Conservation (phyloP, 495 filamentous ascomycete genomes). For the Xanthoparmelia taractica region DNA sequence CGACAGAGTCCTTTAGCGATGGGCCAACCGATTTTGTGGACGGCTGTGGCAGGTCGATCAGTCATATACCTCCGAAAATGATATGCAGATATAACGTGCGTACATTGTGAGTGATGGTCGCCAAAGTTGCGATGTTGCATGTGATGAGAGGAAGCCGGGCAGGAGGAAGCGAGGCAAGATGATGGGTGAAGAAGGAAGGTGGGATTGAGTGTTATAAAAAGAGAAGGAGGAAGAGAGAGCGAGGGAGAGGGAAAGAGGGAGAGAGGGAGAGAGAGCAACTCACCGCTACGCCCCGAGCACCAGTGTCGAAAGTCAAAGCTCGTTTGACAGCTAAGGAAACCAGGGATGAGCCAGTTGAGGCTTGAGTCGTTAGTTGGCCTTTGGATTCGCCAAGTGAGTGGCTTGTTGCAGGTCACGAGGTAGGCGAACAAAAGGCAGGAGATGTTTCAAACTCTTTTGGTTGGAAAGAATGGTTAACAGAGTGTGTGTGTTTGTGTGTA, state of each 20-base stretch:
- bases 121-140: not conserved
- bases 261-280: not conserved
- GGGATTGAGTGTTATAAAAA: not conserved
- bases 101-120: not conserved
- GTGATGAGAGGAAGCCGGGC: not conserved
- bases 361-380: constrained; percentile 1
- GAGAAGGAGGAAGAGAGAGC: no score
- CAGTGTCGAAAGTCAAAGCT: constrained; percentile 1
- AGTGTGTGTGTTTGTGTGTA: not conserved
- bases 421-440: not conserved
- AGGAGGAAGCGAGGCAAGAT: not conserved
- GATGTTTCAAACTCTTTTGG: not conserved
- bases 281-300: constrained; percentile 13
- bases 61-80: constrained; percentile 2
- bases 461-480: not conserved
- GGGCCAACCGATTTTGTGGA: not conserved
- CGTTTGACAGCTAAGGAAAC: constrained; percentile 12
- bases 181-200: not conserved
- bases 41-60: constrained; percentile 9
- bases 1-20: constrained; percentile 9
- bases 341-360: constrained; percentile 8
- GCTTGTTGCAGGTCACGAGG: no score
- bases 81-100: not conserved
- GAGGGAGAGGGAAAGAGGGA: no score
- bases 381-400: constrained; percentile 8